A percentile compares a stretch with the other conserved stretches of the same genome.
Conservation (phyloP, 352 stramenopile genomes). For the Phytophthora quininea region DNA sequence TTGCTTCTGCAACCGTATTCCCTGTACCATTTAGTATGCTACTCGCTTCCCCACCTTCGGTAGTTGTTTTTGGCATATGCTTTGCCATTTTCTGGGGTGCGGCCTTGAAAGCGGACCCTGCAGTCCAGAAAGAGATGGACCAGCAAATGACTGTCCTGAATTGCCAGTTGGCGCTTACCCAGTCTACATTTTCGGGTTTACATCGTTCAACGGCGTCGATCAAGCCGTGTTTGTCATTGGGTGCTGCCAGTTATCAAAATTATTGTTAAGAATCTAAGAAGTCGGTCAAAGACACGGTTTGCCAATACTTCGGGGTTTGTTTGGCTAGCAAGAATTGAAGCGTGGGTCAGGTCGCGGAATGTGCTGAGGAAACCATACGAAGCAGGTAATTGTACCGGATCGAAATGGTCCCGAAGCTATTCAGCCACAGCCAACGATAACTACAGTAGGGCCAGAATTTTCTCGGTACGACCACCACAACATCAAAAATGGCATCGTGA, state of each 20-base stretch:
- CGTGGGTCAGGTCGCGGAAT: neutral
- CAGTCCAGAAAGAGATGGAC: conserved; percentile 10
- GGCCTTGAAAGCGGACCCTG: conserved; percentile 16
- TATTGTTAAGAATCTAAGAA: conserved; percentile 22
- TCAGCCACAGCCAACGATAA: too few species aligned
- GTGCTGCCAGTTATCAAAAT: conserved; percentile 20
- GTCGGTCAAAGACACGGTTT: neutral
- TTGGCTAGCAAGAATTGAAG: neutral
- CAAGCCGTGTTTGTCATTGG: conserved; percentile 21
- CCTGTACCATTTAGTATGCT: conserved; percentile 23
- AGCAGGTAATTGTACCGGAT: too few species aligned
- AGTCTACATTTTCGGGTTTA: conserved; percentile 33
- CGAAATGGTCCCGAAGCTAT: too few species aligned
- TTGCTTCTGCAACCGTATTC: conserved; percentile 13
- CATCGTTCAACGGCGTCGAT: conserved; percentile 12
- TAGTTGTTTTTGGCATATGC: conserved; percentile 16
- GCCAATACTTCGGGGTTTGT: neutral
- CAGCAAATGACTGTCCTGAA: conserved; percentile 20
- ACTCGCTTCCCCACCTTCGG: conserved; percentile 14
- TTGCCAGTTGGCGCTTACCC: conserved; percentile 35
- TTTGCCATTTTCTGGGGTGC: conserved; percentile 23
- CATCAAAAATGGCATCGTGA: too few species aligned
- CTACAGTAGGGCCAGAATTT: too few species aligned
- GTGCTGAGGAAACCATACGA: too few species aligned
- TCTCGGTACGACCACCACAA: too few species aligned